Conservation (phyloP, 305 asterid genomes). For the Fraxinus baroniana region DNA sequence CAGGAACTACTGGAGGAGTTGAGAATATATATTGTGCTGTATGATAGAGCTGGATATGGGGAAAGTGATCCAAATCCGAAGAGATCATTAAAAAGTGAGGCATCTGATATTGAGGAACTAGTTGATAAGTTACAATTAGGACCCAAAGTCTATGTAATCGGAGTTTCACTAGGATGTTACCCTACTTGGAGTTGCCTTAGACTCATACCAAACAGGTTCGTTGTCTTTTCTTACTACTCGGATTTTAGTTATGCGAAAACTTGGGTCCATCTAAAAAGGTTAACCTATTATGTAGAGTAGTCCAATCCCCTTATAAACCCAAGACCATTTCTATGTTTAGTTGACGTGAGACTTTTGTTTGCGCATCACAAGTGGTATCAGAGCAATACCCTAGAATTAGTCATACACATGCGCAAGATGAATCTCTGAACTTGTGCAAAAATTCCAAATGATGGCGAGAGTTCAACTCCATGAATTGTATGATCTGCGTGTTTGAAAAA, state of each 20-base stretch:
- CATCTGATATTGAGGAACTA: slow-evolving; percentile 78
- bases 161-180: slow-evolving; percentile 82
- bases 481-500: no score
- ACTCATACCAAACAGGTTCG: slow-evolving; percentile 64
- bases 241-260: not conserved
- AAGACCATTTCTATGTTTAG: not conserved
- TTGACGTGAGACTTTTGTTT: not conserved
- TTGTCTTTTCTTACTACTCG: not conserved
- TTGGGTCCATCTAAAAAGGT: not conserved
- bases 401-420: not conserved
- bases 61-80: slow-evolving; percentile 83
- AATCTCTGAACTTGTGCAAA: not conserved
- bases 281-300: not conserved
- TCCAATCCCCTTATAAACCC: not conserved
- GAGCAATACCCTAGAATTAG: not conserved
- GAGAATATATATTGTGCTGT: slow-evolving; percentile 59
- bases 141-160: slow-evolving; percentile 69
- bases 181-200: slow-evolving; percentile 83
- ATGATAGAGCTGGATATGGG: slow-evolving; percentile 91
- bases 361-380: not conserved
- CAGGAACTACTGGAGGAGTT: slow-evolving; percentile 74
- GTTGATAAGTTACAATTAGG: slow-evolving; percentile 76
- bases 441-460: not conserved
- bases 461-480: no score
- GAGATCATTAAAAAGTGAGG: slow-evolving; percentile 70